Evolutionary conservation across 106 monocot genomes (phyloP).

Genomic region (Acorus gramineus): DNA sequence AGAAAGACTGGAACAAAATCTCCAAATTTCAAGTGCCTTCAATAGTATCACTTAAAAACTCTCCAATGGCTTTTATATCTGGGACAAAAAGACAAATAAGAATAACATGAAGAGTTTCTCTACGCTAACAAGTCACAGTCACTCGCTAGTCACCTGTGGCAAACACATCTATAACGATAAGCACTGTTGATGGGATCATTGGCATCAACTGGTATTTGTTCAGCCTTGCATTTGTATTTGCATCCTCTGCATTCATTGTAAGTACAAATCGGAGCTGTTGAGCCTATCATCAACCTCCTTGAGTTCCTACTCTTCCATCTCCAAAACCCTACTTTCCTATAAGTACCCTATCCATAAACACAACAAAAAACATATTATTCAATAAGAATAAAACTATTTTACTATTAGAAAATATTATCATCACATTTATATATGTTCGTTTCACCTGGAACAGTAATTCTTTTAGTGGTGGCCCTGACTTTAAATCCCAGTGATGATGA

Average conservation of each 20-base stretch:
- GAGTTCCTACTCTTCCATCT: conserved; percentile 5
- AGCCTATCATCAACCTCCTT: conserved; percentile 75
- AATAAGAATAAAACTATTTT: neutral
- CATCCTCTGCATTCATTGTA: conserved; percentile 91
- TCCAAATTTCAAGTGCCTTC: too few species aligned
- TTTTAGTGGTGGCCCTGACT: too few species aligned
- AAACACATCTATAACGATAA: conserved; percentile 75
- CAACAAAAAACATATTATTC: neutral
- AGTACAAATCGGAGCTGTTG: conserved; percentile 68
- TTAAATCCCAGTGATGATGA: too few species aligned
- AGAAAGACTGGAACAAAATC: too few species aligned
- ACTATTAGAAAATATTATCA: neutral
- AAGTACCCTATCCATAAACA: neutral
- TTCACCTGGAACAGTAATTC: too few species aligned
- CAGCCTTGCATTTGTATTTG: conserved; percentile 68
- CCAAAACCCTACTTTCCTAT: neutral
- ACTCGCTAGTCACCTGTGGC: conserved; percentile 34
- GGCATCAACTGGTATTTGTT: conserved; percentile 85
- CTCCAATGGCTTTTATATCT: too few species aligned
- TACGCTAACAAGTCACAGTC: too few species aligned
- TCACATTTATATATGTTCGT: too few species aligned
- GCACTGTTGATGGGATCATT: conserved; percentile 85
- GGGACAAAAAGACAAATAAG: too few species aligned
- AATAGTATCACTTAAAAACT: too few species aligned
- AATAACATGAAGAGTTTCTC: too few species aligned